Conservation (phyloP, 2,329 filamentous ascomycete species). For the Chaetothyriales sp. region DNA sequence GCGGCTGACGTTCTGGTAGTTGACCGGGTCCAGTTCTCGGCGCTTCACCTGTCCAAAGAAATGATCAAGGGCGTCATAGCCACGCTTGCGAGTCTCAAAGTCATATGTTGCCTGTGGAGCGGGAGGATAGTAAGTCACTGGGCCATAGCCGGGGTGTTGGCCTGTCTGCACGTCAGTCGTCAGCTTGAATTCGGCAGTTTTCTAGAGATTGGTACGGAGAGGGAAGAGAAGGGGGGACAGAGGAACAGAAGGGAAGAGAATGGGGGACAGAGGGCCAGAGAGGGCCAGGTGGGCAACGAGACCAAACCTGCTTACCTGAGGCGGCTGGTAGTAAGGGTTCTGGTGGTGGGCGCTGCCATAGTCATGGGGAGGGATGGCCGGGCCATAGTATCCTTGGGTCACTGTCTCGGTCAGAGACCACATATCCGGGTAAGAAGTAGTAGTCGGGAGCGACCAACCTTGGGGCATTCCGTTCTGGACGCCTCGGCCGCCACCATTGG, state of each 20-base stretch:
- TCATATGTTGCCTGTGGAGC: constrained; percentile 53
- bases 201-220: background rate
- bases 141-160: constrained; percentile 44
- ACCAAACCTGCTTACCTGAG: constrained; percentile 9
- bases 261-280: background rate
- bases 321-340: constrained; percentile 19
- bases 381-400: constrained; percentile 16
- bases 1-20: constrained; percentile 83
- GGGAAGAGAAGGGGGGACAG: too few species aligned
- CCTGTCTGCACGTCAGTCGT: constrained; percentile 38
- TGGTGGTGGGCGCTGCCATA: constrained; percentile 17
- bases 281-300: constrained; percentile 1
- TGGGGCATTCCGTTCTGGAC: constrained; percentile 14
- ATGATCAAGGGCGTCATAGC: constrained; percentile 78
- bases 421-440: background rate
- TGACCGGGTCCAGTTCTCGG: constrained; percentile 71
- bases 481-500: constrained; percentile 32
- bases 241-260: too few species aligned
- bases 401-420: constrained; percentile 13
- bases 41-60: constrained; percentile 91
- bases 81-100: constrained; percentile 64
- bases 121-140: constrained; percentile 63
- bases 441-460: constrained; percentile 5
- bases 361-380: constrained; percentile 16
- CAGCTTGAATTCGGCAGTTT: background rate